These are phyloP conservation scores for Closterium sp. DNA, from an alignment of 139 green algal genomes.

Conservation along the genomic window DNA sequence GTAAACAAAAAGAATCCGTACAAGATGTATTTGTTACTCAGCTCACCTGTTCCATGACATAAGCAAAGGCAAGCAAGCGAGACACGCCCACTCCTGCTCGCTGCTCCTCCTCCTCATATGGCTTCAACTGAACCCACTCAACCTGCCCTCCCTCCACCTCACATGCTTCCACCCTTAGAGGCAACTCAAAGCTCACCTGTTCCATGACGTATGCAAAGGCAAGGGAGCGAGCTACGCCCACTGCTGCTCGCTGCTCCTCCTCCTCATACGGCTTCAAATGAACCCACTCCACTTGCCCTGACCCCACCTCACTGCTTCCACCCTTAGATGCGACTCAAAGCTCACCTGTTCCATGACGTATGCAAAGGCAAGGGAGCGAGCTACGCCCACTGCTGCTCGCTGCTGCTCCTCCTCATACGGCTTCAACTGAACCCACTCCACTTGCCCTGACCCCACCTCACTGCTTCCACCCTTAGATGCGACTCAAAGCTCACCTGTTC, in stretches of 20 bases:
- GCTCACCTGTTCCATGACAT: constrained; percentile 32
- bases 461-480: no score
- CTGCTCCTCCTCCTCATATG: constrained; percentile 14
- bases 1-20: no score
- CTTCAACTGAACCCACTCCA: neutral
- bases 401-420: constrained; percentile 12
- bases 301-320: no score
- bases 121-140: neutral
- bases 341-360: constrained; percentile 36
- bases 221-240: constrained; percentile 8
- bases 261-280: neutral
- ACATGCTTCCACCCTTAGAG: no score
- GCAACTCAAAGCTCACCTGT: constrained; percentile 6
- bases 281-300: neutral
- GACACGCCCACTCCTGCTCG: neutral
- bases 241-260: constrained; percentile 20
- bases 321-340: no score
- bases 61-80: neutral
- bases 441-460: no score
- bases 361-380: constrained; percentile 15
- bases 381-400: neutral
- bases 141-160: neutral
- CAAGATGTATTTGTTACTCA: no score
- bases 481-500: constrained; percentile 20
- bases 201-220: constrained; percentile 26